These are phyloP conservation scores for Fragilaria radians DNA, from an alignment of 108 stramenopile genomes.

Conservation along the genomic window DNA sequence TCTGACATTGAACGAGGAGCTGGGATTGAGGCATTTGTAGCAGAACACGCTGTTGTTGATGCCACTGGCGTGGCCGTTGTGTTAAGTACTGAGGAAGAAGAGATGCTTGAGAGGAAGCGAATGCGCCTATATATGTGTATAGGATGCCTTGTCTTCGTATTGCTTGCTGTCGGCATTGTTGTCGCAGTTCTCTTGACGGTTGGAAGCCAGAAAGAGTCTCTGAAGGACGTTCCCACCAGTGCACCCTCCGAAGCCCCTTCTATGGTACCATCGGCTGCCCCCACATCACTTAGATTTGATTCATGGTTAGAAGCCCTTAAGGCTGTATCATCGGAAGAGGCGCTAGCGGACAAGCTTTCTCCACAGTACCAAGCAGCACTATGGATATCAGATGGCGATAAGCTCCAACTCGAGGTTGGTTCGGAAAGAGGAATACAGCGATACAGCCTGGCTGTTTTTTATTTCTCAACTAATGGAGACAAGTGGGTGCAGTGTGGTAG, in stretches of 20 bases:
- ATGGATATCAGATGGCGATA: slow-evolving; percentile 1
- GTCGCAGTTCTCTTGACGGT: slow-evolving; percentile 13
- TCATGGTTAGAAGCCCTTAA: slow-evolving; percentile 5
- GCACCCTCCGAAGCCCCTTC: slow-evolving; percentile 6
- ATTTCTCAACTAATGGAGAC: slow-evolving; percentile 28
- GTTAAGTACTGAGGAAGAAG: slow-evolving; percentile 11
- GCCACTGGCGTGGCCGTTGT: slow-evolving; percentile 12
- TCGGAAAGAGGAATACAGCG: not conserved
- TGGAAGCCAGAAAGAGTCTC: slow-evolving; percentile 1
- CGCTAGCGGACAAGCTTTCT: not conserved
- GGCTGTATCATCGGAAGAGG: not conserved
- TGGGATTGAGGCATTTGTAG: slow-evolving; percentile 20
- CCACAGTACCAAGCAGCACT: slow-evolving; percentile 9
- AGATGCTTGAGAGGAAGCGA: slow-evolving; percentile 12
- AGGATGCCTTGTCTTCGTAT: slow-evolving; percentile 6
- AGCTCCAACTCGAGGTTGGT: not conserved
- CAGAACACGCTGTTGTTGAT: slow-evolving; percentile 4
- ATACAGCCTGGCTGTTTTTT: slow-evolving; percentile 21
- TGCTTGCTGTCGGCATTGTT: slow-evolving; percentile 15
- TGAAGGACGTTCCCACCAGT: not conserved
- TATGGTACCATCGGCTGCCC: slow-evolving; percentile 13
- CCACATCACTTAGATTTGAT: slow-evolving; percentile 11
- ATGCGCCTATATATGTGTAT: slow-evolving; percentile 4
- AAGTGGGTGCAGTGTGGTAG: slow-evolving; percentile 17
- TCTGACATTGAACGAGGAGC: not conserved